Percentiles rank a stretch among this genome's conserved stretches.
phyloP scores from a whole-genome alignment of 108 stramenopile genomes.

The Pelagomonas calceolata region DNA sequence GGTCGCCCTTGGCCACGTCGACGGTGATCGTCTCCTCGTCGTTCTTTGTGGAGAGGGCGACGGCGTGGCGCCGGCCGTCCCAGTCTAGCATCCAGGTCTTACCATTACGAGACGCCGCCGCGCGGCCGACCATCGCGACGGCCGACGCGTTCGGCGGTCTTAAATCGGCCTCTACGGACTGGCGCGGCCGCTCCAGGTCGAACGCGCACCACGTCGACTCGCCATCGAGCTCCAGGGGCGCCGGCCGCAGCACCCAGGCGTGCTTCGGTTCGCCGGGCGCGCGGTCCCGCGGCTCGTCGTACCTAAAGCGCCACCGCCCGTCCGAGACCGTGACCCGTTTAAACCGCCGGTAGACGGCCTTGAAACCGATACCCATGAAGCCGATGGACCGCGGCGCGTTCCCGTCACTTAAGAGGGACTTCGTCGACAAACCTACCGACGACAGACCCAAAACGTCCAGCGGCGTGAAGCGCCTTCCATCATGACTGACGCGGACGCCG shows the following conservation, averaged over 20 bases:
- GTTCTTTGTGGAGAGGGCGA: background rate
- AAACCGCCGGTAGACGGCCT: background rate
- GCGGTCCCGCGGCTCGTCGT: background rate
- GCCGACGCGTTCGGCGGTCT: background rate
- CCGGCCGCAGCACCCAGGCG: background rate
- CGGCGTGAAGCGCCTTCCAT: background rate
- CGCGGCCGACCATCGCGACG: background rate
- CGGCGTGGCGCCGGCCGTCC: background rate
- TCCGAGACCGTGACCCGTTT: background rate
- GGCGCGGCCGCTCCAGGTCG: background rate
- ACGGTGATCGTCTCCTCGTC: background rate
- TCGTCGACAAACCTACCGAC: slow-evolving; percentile 11
- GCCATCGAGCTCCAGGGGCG: no score
- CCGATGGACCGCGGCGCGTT: slow-evolving; percentile 13
- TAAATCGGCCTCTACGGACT: background rate
- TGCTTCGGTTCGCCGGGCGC: background rate
- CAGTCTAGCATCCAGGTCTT: no score
- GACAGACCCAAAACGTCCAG: slow-evolving; percentile 9
- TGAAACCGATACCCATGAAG: slow-evolving; percentile 17
- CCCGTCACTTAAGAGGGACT: background rate
- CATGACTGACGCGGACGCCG: background rate
- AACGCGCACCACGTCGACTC: background rate
- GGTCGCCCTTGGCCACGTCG: background rate
- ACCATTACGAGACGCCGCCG: no score
- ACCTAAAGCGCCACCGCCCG: background rate